Percentiles rank a stretch among this genome's conserved stretches.
Evolutionary conservation across 1,139 yeast species (phyloP).

Genomic region (Kazachstania sp.): DNA sequence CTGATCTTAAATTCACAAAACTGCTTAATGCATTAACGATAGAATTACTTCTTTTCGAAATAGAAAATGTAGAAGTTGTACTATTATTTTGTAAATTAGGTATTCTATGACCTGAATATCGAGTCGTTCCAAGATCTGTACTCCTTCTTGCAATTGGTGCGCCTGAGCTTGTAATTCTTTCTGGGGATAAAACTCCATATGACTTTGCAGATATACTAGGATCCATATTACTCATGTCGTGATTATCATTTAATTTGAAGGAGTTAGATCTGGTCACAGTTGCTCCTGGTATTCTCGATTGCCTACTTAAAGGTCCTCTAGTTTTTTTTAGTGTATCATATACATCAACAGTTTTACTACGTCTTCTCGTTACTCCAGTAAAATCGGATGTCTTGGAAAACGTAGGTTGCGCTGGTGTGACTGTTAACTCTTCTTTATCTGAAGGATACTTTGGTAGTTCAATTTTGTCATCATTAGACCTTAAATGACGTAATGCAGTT

Average conservation of each 20-base stretch:
- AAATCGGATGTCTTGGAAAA: not conserved
- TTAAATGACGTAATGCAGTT: not conserved
- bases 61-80: conserved; percentile 8
- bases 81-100: not conserved
- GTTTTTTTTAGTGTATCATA: conserved; percentile 13
- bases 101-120: not conserved
- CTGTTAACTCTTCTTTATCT: not conserved
- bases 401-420: not conserved
- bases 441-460: not conserved
- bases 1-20: conserved; percentile 30
- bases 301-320: not conserved
- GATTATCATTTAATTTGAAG: not conserved
- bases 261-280: conserved; percentile 1
- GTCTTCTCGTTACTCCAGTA: conserved; percentile 15
- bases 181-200: not conserved
- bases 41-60: conserved; percentile 31
- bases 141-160: not conserved
- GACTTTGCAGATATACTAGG: not conserved
- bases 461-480: conserved; percentile 3
- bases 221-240: not conserved
- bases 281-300: not conserved
- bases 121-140: not conserved
- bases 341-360: conserved; percentile 28
- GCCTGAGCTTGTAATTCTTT: not conserved
- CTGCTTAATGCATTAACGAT: conserved; percentile 33